Base-by-base conservation (phyloP, 148 eudicot species). In the Vaccinium macrocarpon region DNA sequence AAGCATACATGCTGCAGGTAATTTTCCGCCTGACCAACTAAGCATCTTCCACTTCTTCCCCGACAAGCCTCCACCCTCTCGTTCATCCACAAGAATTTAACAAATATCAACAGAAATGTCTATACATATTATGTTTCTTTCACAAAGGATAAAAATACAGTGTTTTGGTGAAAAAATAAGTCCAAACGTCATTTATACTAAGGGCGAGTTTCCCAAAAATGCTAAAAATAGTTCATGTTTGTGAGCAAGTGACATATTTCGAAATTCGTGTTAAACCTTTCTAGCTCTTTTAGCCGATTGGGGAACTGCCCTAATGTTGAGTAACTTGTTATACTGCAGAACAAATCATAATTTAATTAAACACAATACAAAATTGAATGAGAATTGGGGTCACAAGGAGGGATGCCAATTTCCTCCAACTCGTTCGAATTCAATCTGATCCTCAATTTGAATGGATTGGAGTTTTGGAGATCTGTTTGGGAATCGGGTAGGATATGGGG, bases 11-110 rank as follows among this genome's bases (percentile, higher is more conserved):
- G 71, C 29, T 25, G 83, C 79, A 71, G 32, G 10, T 59, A 61
- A 68, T 48, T 64, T 25, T 27, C 27, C 73, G 56, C 80, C 83
- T 80, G 83, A 80, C 48, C 86, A 59, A 21, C 29, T 74, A 25
- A 21, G 25, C 78, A 19, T 46, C 23, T 42, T 73, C 49, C 51
- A 73, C 52, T 42, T 75, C 78, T 75, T 75, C 23, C 53, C 78
- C 78, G 53, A 75, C 78, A 75, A 46, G 52, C 78, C 78, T 13
- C 23, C 78, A 46, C 29, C 78, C 27, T 53, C 27, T 72, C 48
- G n/a, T 73, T n/a, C 48, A 42, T 19, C 23, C 1, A 73, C 53
- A 42, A 49, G 15, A 68, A 14, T 52, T 21, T 42, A 4, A 42
- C 42, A 77, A 50, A 0, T 48, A 5, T 21, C 62, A 56, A 56